Percentiles rank a stretch among this genome's conserved stretches.
These are phyloP conservation scores for Fraxinus dipetala DNA, from an alignment of 305 asterid genomes.

Conservation along the genomic window DNA sequence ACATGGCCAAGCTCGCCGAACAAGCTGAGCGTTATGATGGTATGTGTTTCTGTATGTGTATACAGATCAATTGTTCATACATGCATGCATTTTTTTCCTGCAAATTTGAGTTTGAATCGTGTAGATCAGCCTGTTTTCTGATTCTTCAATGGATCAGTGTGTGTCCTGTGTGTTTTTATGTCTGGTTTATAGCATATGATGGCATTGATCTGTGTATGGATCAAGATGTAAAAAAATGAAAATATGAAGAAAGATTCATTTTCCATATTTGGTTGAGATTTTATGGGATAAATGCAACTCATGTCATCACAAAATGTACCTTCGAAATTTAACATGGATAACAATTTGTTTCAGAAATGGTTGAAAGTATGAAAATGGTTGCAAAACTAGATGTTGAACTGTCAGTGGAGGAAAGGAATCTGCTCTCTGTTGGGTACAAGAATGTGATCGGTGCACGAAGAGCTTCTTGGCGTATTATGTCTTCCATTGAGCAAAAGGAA, in stretches of 20 bases:
- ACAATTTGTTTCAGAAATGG: slow-evolving; percentile 61
- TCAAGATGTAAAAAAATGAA: not conserved
- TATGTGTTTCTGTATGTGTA: slow-evolving; percentile 21
- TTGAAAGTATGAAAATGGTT: slow-evolving; percentile 76
- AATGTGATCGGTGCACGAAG: slow-evolving; percentile 89
- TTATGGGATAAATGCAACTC: not conserved
- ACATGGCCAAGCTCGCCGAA: slow-evolving; percentile 76
- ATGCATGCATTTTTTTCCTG: not conserved
- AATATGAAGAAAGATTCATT: not conserved
- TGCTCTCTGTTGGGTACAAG: slow-evolving; percentile 90
- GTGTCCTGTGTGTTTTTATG: not conserved
- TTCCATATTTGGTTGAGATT: not conserved
- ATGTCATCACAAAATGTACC: not conserved
- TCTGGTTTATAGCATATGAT: not conserved
- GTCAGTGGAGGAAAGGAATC: slow-evolving; percentile 81
- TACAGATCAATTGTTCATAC: not conserved
- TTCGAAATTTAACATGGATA: not conserved
- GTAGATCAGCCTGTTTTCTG: slow-evolving; percentile 17
- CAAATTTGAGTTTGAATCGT: not conserved
- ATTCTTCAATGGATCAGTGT: slow-evolving; percentile 23
- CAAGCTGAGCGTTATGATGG: slow-evolving; percentile 93
- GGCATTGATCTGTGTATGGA: not conserved
- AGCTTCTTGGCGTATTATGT: slow-evolving; percentile 93
- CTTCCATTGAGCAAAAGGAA: slow-evolving; percentile 89
- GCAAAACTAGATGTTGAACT: slow-evolving; percentile 80